A percentile compares a stretch with the other conserved stretches of the same genome.
phyloP scores from a whole-genome alignment of 2,329 filamentous ascomycete species.

The Mollisiaceae sp. region DNA sequence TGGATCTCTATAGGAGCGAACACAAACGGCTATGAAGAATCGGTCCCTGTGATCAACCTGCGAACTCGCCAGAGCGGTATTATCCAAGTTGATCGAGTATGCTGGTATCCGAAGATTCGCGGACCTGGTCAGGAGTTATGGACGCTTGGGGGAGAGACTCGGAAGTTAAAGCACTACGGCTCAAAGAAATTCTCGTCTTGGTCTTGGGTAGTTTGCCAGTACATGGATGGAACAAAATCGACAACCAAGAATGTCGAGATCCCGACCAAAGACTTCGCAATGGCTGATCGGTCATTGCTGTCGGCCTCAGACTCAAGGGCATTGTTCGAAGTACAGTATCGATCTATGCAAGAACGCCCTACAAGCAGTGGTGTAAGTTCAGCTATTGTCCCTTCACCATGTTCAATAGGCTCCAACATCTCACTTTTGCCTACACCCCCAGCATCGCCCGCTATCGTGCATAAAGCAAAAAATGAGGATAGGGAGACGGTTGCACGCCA shows the following conservation, averaged over 20 bases:
- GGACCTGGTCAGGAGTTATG: conserved; percentile 30
- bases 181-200: conserved; percentile 20
- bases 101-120: conserved; percentile 32
- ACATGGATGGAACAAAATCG: conserved; percentile 22
- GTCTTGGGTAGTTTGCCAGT: conserved; percentile 34
- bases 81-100: conserved; percentile 31
- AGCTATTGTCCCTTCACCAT: not conserved
- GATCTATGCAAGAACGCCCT: conserved; percentile 1
- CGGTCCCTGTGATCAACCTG: conserved; percentile 36
- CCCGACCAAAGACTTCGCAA: conserved; percentile 18
- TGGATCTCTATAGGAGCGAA: conserved; percentile 31
- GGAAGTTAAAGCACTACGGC: conserved; percentile 27
- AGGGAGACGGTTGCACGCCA: not conserved
- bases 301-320: conserved; percentile 9
- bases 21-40: conserved; percentile 9
- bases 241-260: conserved; percentile 25
- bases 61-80: conserved; percentile 27
- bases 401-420: not conserved
- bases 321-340: conserved; percentile 12
- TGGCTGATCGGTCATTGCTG: conserved; percentile 4
- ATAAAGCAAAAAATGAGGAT: not conserved
- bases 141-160: conserved; percentile 32
- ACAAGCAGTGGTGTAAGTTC: not conserved
- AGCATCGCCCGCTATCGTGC: conserved; percentile 6
- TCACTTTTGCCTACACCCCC: not conserved